Base-by-base conservation (phyloP, 306 rosid genomes). In the Dicorynia guianensis region DNA sequence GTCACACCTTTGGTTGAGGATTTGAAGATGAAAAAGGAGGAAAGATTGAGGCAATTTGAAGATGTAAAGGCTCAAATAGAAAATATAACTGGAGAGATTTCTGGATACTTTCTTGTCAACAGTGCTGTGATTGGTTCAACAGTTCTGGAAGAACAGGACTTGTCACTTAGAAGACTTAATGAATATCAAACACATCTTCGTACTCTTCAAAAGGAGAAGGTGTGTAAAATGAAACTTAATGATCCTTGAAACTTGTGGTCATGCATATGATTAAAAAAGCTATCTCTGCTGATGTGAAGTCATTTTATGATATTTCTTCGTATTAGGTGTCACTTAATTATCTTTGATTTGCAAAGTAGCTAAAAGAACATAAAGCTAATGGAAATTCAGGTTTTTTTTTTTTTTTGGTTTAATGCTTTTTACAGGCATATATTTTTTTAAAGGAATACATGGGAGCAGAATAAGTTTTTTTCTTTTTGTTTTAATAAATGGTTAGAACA, bases 171-270 rank as follows among this genome's bases (percentile, higher is more conserved):
- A 85, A 95, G 90, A 87, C 92, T 95, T 7, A 92, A 84, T 69
- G 98, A 95, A 69, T 88, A 82, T 80, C 97, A 92, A 87, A 84
- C 82, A 7, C 96, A 85, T 79, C 95, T 95, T 36, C 91, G 82
- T 54, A 33, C 83, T 73, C 91, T 95, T 80, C 97, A 95, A 80
- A 95, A 89, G 80, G 97, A 95, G 81, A 95, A 95, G 96, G 98
- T 92, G 79, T 52, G 77, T 34, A 39, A 63, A n/a, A 52, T 70
- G 38, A 56, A 44, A 56, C 40, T 38, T 57, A 62, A 13, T 58
- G 30, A 48, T 5, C 40, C 53, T 81, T 60, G 71, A 63, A 8
- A 38, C 44, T 38, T 68, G 25, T 17, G 50, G 64, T 39, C n/a
- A 49, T 64, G 56, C 53, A 74, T 46, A 74, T 46, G 30, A 25